Evolutionary conservation across 129 eudicot genomes (phyloP).

Genomic region (Centaurea solstitialis): DNA sequence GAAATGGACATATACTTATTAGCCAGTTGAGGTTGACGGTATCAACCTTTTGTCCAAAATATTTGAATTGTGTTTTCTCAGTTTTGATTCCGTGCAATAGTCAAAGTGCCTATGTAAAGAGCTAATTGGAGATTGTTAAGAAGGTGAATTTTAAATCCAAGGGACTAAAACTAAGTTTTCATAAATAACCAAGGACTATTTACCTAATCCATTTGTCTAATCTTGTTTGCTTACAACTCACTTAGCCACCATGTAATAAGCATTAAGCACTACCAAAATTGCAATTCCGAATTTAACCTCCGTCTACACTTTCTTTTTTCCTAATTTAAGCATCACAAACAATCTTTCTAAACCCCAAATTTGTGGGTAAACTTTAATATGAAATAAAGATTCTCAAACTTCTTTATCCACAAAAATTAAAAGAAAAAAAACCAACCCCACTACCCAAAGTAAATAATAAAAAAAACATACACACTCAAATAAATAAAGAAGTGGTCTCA

Average conservation of each 20-base stretch:
- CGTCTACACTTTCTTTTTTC: neutral
- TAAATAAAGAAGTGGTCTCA: neutral
- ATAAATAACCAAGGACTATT: neutral
- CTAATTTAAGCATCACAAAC: neutral
- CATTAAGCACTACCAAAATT: neutral
- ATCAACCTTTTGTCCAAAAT: no score
- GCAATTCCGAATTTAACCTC: neutral
- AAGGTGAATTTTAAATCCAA: neutral
- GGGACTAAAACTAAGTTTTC: neutral
- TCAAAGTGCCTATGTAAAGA: no score
- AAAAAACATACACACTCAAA: neutral
- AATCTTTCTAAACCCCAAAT: neutral
- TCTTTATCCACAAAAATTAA: neutral
- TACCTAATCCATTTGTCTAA: neutral
- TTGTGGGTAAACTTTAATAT: slow-evolving; percentile 16
- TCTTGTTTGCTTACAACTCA: slow-evolving; percentile 8
- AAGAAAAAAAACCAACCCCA: neutral
- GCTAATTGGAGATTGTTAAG: no score
- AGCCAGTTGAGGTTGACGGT: no score
- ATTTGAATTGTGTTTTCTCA: no score
- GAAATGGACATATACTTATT: no score
- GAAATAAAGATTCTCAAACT: slow-evolving; percentile 15
- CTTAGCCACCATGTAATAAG: no score
- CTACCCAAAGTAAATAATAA: neutral
- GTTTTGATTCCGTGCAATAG: no score